Evolutionary conservation across 2,329 filamentous ascomycete genomes (phyloP).

Genomic region (Gaeumannomyces tritici): DNA sequence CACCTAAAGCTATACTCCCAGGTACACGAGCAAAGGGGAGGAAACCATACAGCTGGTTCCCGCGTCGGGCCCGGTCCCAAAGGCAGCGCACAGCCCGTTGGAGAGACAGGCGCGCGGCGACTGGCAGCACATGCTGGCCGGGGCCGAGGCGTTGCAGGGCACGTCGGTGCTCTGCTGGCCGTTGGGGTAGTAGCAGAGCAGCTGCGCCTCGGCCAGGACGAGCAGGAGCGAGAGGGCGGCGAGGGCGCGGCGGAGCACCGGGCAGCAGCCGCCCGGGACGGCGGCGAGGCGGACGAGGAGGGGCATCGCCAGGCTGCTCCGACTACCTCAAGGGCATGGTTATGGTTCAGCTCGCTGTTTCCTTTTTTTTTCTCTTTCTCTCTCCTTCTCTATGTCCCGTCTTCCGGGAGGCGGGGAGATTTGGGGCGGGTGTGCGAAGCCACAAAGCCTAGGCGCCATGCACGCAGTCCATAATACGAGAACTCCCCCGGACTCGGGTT

Average conservation of each 20-base stretch:
- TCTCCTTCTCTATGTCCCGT: neutral
- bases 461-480: neutral
- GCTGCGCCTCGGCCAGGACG: neutral
- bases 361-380: too few relatives aligned
- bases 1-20: too few relatives aligned
- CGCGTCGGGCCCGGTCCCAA: neutral
- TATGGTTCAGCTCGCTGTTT: neutral
- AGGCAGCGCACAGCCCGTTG: neutral
- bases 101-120: neutral
- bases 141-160: neutral
- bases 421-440: neutral
- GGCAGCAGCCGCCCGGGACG: neutral
- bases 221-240: neutral
- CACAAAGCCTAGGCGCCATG: neutral
- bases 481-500: neutral
- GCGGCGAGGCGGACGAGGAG: neutral
- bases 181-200: neutral
- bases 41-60: neutral
- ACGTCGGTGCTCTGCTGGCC: neutral
- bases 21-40: neutral
- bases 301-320: neutral
- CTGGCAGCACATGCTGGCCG: neutral
- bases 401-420: neutral
- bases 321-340: neutral
- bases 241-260: neutral